Evolutionary conservation across 1,139 yeast genomes (phyloP), one percentile per base, ranked within the genome.

Genomic region (Yamadazyma epiphylla): DNA sequence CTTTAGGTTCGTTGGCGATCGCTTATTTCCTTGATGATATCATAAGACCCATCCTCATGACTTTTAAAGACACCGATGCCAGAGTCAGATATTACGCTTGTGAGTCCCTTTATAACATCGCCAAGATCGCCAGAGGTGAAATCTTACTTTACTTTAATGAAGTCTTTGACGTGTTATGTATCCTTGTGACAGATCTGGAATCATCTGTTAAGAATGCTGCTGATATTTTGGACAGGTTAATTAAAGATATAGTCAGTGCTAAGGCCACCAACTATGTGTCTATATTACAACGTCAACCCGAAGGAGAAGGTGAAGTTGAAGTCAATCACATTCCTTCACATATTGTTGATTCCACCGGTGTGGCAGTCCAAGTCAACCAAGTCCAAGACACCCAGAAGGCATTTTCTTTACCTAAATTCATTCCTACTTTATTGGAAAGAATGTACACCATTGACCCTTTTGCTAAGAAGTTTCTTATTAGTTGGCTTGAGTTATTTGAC

Each of bases 51-150:
- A 95, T 94, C 12, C 67, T 94, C 46, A 94, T 96, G 0, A 91
- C 97, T 38, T 94, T 94, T 55, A 89, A 95, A 32, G 98, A 94
- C 49, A 95, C 94, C 36, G 96, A 94, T 51, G 94, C 96, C 8
- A 74, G 95, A 42, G 98, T 94, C 6, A 69, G 99, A 31, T 94
- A 94, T 49, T 94, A 89, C 55, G 97, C 98, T 0, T 91, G 98
- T 60, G 99, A 94, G 53, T 84, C 95, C 25, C 69, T 94, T 41
- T 94, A 94, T 58, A 94, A 94, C 57, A 89, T 94, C 29, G 95
- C 98, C 31, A 94, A 94, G 54, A 95, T 91, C 14, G 95, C 98
- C 4, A 77, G 95, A 45, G 98, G 98, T 13, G 98, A 94, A 55
- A 85, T 91, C 15, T 62, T 94, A 41, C 64, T 84, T 10, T 91